Evolutionary conservation across 345 rosid species (phyloP), one percentile per base, ranked within the genome.

Genomic region (Salix arbutifolia): DNA sequence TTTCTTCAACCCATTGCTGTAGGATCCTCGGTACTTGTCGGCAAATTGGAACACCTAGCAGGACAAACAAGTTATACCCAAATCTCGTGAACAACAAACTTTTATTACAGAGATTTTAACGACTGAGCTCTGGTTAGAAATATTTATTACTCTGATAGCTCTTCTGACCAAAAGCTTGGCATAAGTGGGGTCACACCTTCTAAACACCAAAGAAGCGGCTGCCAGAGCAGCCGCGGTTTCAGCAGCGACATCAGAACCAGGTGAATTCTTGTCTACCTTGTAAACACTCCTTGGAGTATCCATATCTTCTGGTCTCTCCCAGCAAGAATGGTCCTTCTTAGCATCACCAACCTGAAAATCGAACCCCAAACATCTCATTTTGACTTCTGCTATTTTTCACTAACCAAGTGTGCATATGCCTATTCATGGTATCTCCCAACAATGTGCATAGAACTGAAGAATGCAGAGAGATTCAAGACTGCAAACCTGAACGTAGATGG

Each of bases 281-380:
- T 60, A 77, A 48, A 80, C 84, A 65, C 72, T 79, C 52, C 82
- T 79, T 28, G 78, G 78, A 7, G 82, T 79, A 18, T 74, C 78
- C 78, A 79, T 79, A 21, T 79, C 82, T 65, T 92, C 92, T 0
- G 92, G 97, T 70, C 94, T 84, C 83, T 82, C 72, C 94, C 95
- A 91, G 37, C 97, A 91, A 9, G 79, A 78, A 25, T 91, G 96
- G 77, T 92, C 97, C 28, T 82, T 71, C 66, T 77, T 64, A 1
- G 84, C 92, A 5, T 88, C 90, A 0, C 93, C 95, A 7, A 91
- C 91, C 84, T 91, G 77, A 1, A 67, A 65, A 26, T 11, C 18
- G 73, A 79, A 3, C 87, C 89, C 46, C 73, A 46, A 70, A 53
- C 33, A 33, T 69, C 19, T 33, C 42, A 23, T 31, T n/a, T n/a